A percentile compares a stretch with the other conserved stretches of the same genome.
Conservation (phyloP, 2,329 filamentous ascomycete species). For the Pseudonectria foliicola region DNA sequence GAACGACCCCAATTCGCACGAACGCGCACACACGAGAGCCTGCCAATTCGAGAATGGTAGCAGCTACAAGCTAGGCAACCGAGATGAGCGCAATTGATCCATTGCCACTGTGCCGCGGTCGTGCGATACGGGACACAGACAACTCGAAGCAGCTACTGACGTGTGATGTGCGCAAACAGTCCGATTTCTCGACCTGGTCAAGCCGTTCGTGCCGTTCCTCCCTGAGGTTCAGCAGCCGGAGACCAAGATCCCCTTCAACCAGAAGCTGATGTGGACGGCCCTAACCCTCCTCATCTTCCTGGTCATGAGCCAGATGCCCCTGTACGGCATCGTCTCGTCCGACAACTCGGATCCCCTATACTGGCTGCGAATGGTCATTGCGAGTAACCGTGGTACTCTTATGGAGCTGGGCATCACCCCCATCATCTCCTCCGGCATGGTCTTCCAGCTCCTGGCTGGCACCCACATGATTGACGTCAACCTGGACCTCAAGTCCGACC, state of each 20-base stretch:
- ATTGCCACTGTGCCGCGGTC: constrained; percentile 1
- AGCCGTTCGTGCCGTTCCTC: constrained; percentile 98
- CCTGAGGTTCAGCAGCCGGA: constrained; percentile 98
- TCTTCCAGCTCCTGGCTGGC: constrained; percentile 98
- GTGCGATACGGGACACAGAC: constrained; percentile 7
- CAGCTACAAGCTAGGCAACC: no score
- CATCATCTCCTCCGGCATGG: constrained; percentile 99
- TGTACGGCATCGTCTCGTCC: constrained; percentile 98
- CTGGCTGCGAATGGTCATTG: constrained; percentile 99
- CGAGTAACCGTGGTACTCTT: constrained; percentile 92
- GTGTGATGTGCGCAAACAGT: constrained; percentile 46
- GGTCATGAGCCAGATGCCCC: constrained; percentile 99
- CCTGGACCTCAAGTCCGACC: constrained; percentile 98
- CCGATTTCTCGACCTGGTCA: constrained; percentile 98
- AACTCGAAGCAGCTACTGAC: constrained; percentile 17
- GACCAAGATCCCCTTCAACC: constrained; percentile 98
- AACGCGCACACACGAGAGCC: constrained; percentile 11
- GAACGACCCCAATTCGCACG: constrained; percentile 3
- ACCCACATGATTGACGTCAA: constrained; percentile 99
- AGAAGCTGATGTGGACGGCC: constrained; percentile 93
- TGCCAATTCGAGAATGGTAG: not conserved
- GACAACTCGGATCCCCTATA: constrained; percentile 97
- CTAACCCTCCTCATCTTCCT: constrained; percentile 96
- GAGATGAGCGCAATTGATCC: constrained; percentile 21
- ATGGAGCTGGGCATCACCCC: constrained; percentile 97